These are phyloP conservation scores for Grosmannia huntii DNA, from an alignment of 2,329 filamentous ascomycete species.

Conservation along the genomic window DNA sequence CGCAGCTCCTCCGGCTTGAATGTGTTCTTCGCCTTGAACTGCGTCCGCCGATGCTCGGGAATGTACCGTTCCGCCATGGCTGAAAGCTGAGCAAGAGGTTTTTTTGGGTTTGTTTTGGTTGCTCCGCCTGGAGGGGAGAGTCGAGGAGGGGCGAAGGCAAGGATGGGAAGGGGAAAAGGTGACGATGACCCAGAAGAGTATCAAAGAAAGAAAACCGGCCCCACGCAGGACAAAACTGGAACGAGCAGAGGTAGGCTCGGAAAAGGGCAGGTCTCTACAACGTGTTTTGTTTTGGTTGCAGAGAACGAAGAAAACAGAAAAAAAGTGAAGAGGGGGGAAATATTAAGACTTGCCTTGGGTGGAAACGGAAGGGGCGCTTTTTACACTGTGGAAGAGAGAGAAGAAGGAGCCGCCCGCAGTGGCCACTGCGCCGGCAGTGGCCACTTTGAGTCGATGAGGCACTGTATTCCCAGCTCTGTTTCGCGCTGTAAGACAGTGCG, in stretches of 20 bases:
- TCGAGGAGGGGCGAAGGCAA: not conserved
- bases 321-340: not conserved
- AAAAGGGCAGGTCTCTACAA: not conserved
- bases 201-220: slow-evolving; percentile 7
- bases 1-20: slow-evolving; percentile 99
- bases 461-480: not conserved
- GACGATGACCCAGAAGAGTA: not conserved
- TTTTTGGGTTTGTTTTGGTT: not conserved
- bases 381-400: slow-evolving; percentile 1
- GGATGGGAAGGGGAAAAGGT: not conserved
- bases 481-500: not conserved
- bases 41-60: slow-evolving; percentile 95
- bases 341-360: slow-evolving; percentile 1
- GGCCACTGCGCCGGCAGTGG: slow-evolving; percentile 1
- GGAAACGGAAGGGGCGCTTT: slow-evolving; percentile 5
- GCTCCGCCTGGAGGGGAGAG: not conserved
- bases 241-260: not conserved
- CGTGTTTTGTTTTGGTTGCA: slow-evolving; percentile 1
- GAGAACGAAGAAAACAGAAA: not conserved
- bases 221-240: slow-evolving; percentile 3
- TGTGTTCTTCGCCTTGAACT: slow-evolving; percentile 98
- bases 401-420: slow-evolving; percentile 9
- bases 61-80: slow-evolving; percentile 98
- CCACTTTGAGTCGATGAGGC: not conserved
- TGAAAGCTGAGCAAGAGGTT: slow-evolving; percentile 11